These are phyloP conservation scores for Lepidium sativum DNA, from an alignment of 345 rosid species.

Conservation along the genomic window DNA sequence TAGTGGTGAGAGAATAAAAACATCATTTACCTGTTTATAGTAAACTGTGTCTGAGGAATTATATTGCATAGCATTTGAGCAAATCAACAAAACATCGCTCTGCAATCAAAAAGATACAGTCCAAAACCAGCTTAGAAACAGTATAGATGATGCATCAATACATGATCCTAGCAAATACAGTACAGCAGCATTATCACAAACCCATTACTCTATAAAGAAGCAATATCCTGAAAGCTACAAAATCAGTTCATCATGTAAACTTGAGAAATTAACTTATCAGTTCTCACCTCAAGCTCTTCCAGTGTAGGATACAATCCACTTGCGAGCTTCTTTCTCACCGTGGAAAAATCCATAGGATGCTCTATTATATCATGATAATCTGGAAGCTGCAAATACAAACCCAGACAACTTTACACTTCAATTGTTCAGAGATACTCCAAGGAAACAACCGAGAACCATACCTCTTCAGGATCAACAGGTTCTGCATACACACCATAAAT, in stretches of 20 bases:
- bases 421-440: background rate
- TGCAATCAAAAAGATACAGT: slow-evolving; percentile 38
- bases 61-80: slow-evolving; percentile 84
- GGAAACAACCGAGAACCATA: slow-evolving; percentile 20
- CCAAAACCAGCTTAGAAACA: slow-evolving; percentile 43
- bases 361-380: slow-evolving; percentile 73
- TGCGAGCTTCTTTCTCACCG: slow-evolving; percentile 69
- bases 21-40: slow-evolving; percentile 52
- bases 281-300: slow-evolving; percentile 67
- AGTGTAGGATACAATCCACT: slow-evolving; percentile 56
- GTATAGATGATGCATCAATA: background rate
- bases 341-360: slow-evolving; percentile 82
- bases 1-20: slow-evolving; percentile 5
- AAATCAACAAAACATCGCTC: slow-evolving; percentile 66
- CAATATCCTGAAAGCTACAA: slow-evolving; percentile 6
- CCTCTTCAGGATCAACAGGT: slow-evolving; percentile 96
- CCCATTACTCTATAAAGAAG: background rate
- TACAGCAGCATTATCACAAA: background rate
- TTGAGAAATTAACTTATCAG: background rate
- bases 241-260: background rate
- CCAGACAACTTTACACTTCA: background rate
- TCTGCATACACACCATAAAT: slow-evolving; percentile 89
- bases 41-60: slow-evolving; percentile 69
- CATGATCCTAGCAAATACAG: background rate
- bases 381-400: slow-evolving; percentile 52